Percentiles rank a stretch among this genome's conserved stretches.
phyloP scores from a whole-genome alignment of 2,329 filamentous ascomycete species.

The Pyricularia grisea region DNA sequence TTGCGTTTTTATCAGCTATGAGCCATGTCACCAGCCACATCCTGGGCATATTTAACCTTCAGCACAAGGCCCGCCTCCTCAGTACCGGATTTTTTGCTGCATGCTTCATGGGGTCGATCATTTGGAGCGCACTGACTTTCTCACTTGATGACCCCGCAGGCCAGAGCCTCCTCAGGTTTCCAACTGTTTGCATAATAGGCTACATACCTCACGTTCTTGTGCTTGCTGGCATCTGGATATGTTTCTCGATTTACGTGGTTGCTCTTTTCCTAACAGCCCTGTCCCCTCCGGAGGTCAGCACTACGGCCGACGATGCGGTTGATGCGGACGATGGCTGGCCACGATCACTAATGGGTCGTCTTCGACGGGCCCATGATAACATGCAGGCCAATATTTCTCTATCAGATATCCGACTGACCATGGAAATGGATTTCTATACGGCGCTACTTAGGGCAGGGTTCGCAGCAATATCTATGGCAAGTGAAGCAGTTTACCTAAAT shows the following conservation, averaged over 20 bases:
- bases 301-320: slow-evolving; percentile 31
- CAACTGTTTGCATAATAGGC: slow-evolving; percentile 88
- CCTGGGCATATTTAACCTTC: slow-evolving; percentile 70
- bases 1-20: slow-evolving; percentile 80
- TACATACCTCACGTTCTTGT: slow-evolving; percentile 94
- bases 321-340: slow-evolving; percentile 6
- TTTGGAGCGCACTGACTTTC: slow-evolving; percentile 62
- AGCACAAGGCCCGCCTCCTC: slow-evolving; percentile 69
- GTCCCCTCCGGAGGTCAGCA: slow-evolving; percentile 10
- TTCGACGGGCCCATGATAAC: slow-evolving; percentile 69
- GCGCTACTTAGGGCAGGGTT: slow-evolving; percentile 81
- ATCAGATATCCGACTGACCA: slow-evolving; percentile 67
- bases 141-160: slow-evolving; percentile 48
- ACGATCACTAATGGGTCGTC: slow-evolving; percentile 45
- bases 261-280: slow-evolving; percentile 70
- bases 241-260: slow-evolving; percentile 65
- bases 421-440: slow-evolving; percentile 94
- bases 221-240: slow-evolving; percentile 66
- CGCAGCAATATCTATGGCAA: slow-evolving; percentile 81
- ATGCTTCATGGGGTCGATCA: slow-evolving; percentile 79
- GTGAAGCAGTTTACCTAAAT: slow-evolving; percentile 91
- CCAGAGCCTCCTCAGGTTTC: slow-evolving; percentile 72
- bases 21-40: slow-evolving; percentile 81
- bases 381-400: slow-evolving; percentile 88
- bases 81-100: slow-evolving; percentile 86